Conservation (phyloP, 345 rosid genomes). For the Turnera subulata region DNA sequence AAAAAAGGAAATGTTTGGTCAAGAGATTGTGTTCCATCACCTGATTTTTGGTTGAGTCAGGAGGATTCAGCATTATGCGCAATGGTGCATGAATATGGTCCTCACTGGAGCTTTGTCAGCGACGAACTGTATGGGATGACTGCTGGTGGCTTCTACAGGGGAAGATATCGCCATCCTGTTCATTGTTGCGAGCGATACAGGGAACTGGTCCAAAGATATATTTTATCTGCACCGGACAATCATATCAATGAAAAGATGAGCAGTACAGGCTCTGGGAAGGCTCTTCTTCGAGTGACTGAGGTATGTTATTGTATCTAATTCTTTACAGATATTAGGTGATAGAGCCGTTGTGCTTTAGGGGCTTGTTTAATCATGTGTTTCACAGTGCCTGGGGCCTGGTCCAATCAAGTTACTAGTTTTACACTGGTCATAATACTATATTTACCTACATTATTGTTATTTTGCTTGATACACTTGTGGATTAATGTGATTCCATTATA, state of each 20-base stretch:
- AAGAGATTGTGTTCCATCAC: constrained; percentile 84
- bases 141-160: constrained; percentile 92
- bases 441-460: too few relatives aligned
- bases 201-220: constrained; percentile 72
- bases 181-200: constrained; percentile 95
- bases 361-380: too few relatives aligned
- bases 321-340: too few relatives aligned
- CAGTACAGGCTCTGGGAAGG: constrained; percentile 76
- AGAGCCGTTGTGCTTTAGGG: too few relatives aligned
- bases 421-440: background rate
- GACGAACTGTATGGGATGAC: constrained; percentile 80
- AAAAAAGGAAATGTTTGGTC: constrained; percentile 92
- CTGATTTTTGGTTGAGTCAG: constrained; percentile 91
- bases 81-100: constrained; percentile 95
- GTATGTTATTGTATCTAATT: too few relatives aligned
- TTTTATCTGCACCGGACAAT: constrained; percentile 66
- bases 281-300: constrained; percentile 93
- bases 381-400: too few relatives aligned
- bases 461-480: too few relatives aligned
- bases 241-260: constrained; percentile 55
- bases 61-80: constrained; percentile 99
- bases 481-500: too few relatives aligned
- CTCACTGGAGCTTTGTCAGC: constrained; percentile 84
- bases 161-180: constrained; percentile 88
- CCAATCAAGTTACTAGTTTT: background rate